A percentile compares a stretch with the other conserved stretches of the same genome.
Evolutionary conservation across 805 yeast species (phyloP).

Genomic region (Starmerella riodocensis): DNA sequence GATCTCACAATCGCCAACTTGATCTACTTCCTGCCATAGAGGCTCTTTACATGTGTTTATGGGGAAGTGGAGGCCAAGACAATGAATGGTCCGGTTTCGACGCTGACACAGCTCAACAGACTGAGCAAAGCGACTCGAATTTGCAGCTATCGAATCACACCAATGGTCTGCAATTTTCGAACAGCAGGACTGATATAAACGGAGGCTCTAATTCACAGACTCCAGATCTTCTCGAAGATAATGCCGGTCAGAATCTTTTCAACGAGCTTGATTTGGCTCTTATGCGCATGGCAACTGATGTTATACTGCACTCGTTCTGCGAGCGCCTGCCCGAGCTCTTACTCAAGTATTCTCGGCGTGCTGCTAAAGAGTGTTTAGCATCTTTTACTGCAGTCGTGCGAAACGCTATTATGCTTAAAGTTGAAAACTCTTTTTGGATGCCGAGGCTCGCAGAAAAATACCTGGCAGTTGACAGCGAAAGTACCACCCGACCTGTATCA

Average conservation of each 20-base stretch:
- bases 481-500: too few relatives aligned
- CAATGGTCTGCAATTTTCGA: too few relatives aligned
- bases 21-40: not conserved
- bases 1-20: not conserved
- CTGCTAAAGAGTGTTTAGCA: not conserved
- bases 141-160: too few relatives aligned
- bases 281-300: not conserved
- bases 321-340: not conserved
- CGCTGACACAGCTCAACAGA: too few relatives aligned
- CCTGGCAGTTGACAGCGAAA: not conserved
- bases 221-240: too few relatives aligned
- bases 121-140: too few relatives aligned
- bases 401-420: not conserved
- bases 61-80: not conserved
- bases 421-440: not conserved
- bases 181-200: too few relatives aligned
- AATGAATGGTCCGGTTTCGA: not conserved
- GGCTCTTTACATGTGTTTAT: not conserved
- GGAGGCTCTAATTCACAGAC: too few relatives aligned
- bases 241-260: not conserved
- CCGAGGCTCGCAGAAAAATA: not conserved
- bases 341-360: not conserved
- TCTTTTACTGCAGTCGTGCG: not conserved
- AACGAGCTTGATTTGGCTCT: not conserved
- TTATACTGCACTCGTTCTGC: not conserved